Evolutionary conservation across 176 grass and related monocot genomes (phyloP).

Genomic region (Cenchrus purpureus): DNA sequence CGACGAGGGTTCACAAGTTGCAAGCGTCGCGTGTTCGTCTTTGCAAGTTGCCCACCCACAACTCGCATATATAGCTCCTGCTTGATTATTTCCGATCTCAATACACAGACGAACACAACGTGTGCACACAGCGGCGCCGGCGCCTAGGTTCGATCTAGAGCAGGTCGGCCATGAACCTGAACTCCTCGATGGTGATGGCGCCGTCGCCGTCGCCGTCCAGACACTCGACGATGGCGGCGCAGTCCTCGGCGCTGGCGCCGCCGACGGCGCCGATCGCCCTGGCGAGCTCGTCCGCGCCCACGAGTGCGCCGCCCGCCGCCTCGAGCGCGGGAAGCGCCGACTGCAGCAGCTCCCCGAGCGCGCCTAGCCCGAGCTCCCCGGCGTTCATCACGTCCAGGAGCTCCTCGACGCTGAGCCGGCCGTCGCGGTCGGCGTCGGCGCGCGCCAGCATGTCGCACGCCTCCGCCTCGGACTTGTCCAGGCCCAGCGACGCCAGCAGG

Average conservation of each 20-base stretch:
- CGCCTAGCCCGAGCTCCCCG: constrained; percentile 60
- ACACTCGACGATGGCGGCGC: constrained; percentile 69
- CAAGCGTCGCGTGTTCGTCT: no score
- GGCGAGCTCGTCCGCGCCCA: constrained; percentile 61
- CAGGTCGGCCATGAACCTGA: constrained; percentile 65
- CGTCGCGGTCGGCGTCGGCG: constrained; percentile 60
- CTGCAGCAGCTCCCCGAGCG: constrained; percentile 67
- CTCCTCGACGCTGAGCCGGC: constrained; percentile 69
- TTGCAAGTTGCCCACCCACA: no score
- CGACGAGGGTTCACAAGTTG: no score
- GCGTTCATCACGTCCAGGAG: constrained; percentile 79
- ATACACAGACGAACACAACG: not conserved
- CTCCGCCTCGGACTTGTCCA: constrained; percentile 53
- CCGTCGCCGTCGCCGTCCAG: constrained; percentile 82
- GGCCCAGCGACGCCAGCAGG: constrained; percentile 73
- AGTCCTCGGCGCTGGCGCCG: constrained; percentile 61
- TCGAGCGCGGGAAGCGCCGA: constrained; percentile 60
- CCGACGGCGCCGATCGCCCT: constrained; percentile 49
- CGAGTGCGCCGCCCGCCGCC: constrained; percentile 43
- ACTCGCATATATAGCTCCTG: not conserved
- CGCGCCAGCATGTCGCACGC: constrained; percentile 67
- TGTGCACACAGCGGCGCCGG: not conserved
- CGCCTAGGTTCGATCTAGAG: constrained; percentile 30
- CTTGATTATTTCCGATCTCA: not conserved
- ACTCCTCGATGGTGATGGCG: constrained; percentile 65